Evolutionary conservation across 2,329 filamentous ascomycete genomes (phyloP).

Genomic region (Talaromyces funiculosus): DNA sequence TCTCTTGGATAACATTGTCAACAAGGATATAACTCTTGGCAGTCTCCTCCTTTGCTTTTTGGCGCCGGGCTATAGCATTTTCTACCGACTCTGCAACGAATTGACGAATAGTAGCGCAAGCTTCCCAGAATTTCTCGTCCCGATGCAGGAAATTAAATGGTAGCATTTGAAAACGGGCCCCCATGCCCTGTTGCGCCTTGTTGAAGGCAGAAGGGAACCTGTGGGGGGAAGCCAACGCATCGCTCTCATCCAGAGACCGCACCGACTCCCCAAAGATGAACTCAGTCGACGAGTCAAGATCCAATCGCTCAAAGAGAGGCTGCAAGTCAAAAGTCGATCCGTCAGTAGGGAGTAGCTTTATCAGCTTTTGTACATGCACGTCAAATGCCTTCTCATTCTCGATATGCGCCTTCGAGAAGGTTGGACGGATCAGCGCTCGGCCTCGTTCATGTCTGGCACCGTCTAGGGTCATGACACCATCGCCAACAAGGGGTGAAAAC

Average conservation of each 20-base stretch:
- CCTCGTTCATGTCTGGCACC: constrained; percentile 60
- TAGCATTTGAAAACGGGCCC: constrained; percentile 26
- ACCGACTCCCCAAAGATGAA: constrained; percentile 61
- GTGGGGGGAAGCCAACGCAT: constrained; percentile 20
- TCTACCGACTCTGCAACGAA: constrained; percentile 57
- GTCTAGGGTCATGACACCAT: constrained; percentile 39
- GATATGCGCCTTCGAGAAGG: constrained; percentile 68
- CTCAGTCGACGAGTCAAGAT: constrained; percentile 63
- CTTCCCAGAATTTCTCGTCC: constrained; percentile 9
- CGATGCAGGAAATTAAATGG: constrained; percentile 16
- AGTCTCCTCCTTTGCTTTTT: constrained; percentile 49
- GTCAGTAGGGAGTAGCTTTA: constrained; percentile 55
- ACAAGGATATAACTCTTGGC: constrained; percentile 44
- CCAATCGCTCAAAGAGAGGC: constrained; percentile 59
- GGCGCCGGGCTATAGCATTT: constrained; percentile 56
- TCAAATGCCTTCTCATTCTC: constrained; percentile 55
- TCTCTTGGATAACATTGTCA: constrained; percentile 42
- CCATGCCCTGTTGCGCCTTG: constrained; percentile 19
- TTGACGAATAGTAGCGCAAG: constrained; percentile 4
- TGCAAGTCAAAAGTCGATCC: constrained; percentile 60
- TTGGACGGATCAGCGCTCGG: constrained; percentile 72
- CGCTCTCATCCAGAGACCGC: constrained; percentile 26
- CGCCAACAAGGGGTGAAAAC: constrained; percentile 48
- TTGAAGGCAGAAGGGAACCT: constrained; percentile 40
- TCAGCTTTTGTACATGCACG: constrained; percentile 54